Evolutionary conservation across 1,139 yeast species (phyloP), one percentile per base, ranked within the genome.

Genomic region (Debaryomyces sp.): DNA sequence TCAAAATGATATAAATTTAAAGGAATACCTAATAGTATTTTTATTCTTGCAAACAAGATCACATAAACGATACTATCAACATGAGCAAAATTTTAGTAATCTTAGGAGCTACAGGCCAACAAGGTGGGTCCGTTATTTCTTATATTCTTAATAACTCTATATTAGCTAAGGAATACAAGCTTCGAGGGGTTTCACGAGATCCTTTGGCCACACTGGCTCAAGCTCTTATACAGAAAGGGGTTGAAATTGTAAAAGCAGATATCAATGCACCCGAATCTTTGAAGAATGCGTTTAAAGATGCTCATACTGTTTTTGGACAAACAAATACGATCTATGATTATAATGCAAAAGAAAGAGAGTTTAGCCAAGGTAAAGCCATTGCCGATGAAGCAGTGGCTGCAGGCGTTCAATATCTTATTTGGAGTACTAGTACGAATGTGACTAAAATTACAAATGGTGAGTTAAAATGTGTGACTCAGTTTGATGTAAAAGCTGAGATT

Each of bases 81-180:
- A 48, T 48, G 50, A 45, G 49, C 23, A 45, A 45, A 18, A 8
- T 45, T 12, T 33, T 48, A 33, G 47, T 40, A 15, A 47, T 52
- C 12, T 49, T 52, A 33, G 52, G 53, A 4, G 54, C 53, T 26
- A 49, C 54, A 12, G 54, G 54, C 15, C 47, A 46, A 3, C 55
- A 52, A 41, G 55, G 55, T 29, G 48, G 52, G 7, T 51, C 55
- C 8, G 32, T 50, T 24, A 36, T 45, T 9, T 26, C 44, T 6
- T 35, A 41, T 38, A 50, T 49, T 26, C 36, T 44, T 12, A 37
- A 41, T 12, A 47, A 45, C 18, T 23, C 39, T 9, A 5, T 27
- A 2, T 27, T 27, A 27, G 12, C 13, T 5, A 27, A 12, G 6
- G 13, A 12, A 13, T 27, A 27, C n/a, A 27, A n/a, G 6, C 5